These are phyloP conservation scores for Oxytropis ochrocephala DNA, from an alignment of 306 rosid genomes.

Conservation along the genomic window DNA sequence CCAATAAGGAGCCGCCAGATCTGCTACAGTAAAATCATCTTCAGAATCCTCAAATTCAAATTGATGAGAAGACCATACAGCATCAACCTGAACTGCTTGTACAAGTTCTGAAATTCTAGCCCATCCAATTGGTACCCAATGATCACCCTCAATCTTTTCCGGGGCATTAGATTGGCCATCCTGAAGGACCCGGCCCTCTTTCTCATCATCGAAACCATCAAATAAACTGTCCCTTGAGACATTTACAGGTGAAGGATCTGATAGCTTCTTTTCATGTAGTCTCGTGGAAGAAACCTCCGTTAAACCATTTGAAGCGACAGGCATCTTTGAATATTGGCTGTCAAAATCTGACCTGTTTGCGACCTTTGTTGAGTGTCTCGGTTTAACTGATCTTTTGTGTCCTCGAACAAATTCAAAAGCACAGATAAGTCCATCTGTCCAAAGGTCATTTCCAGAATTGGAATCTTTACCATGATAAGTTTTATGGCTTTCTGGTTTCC, in stretches of 20 bases:
- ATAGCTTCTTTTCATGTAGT: conserved; percentile 20
- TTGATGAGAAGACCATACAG: conserved; percentile 48
- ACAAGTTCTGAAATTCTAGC: conserved; percentile 71
- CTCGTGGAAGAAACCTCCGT: conserved; percentile 22
- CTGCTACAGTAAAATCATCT: conserved; percentile 80
- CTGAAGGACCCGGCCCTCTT: conserved; percentile 19
- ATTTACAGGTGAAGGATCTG: conserved; percentile 23
- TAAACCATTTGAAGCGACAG: conserved; percentile 29
- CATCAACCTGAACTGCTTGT: conserved; percentile 54
- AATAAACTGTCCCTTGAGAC: conserved; percentile 4
- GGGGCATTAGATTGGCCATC: conserved; percentile 24
- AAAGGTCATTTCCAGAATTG: conserved; percentile 47
- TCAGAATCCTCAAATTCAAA: conserved; percentile 46
- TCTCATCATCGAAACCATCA: conserved; percentile 24
- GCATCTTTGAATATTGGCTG: conserved; percentile 26
- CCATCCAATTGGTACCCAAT: conserved; percentile 96
- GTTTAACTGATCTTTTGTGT: conserved; percentile 28
- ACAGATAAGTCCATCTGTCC: conserved; percentile 90
- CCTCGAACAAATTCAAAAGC: conserved; percentile 71
- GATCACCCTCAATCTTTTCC: conserved; percentile 38
- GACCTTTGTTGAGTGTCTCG: conserved; percentile 30
- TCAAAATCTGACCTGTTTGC: conserved; percentile 26
- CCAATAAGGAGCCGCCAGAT: conserved; percentile 86
- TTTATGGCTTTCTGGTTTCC: conserved; percentile 40
- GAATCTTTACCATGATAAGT: conserved; percentile 34